phyloP scores from a whole-genome alignment of 257 asterid genomes.

The Gentiana dahurica region DNA sequence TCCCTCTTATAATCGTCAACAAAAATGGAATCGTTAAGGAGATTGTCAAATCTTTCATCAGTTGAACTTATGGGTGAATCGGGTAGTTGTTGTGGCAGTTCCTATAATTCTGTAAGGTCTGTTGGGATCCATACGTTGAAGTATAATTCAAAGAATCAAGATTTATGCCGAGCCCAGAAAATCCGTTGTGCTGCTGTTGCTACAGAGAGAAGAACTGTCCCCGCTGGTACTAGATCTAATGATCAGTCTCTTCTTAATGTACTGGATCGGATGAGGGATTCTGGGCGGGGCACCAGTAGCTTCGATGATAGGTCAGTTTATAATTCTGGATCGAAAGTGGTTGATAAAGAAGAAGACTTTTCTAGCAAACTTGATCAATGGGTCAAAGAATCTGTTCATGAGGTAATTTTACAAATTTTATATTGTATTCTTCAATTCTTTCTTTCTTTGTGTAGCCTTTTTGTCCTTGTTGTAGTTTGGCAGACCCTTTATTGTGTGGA shows the following conservation, averaged over 20 bases:
- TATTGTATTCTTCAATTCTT: too few relatives aligned
- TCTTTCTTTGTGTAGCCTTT: background rate
- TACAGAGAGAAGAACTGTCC: background rate
- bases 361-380: conserved; percentile 21
- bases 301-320: background rate
- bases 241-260: background rate
- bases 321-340: background rate
- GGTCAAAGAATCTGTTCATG: conserved; percentile 23
- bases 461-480: background rate
- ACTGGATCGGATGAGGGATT: background rate
- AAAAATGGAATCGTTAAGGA: conserved; percentile 9
- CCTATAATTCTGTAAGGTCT: background rate
- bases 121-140: background rate
- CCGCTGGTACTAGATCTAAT: background rate
- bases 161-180: background rate
- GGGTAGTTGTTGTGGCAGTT: background rate
- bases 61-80: background rate
- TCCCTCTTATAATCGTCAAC: background rate
- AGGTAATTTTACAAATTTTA: conserved; percentile 9
- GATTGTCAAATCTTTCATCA: background rate
- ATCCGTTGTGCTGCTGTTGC: background rate
- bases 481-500: background rate
- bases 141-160: background rate
- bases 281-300: too few relatives aligned
- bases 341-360: conserved; percentile 6